Evolutionary conservation across 176 grass and related monocot genomes (phyloP), one percentile per base, ranked within the genome.

Genomic region (Carex kokanica): DNA sequence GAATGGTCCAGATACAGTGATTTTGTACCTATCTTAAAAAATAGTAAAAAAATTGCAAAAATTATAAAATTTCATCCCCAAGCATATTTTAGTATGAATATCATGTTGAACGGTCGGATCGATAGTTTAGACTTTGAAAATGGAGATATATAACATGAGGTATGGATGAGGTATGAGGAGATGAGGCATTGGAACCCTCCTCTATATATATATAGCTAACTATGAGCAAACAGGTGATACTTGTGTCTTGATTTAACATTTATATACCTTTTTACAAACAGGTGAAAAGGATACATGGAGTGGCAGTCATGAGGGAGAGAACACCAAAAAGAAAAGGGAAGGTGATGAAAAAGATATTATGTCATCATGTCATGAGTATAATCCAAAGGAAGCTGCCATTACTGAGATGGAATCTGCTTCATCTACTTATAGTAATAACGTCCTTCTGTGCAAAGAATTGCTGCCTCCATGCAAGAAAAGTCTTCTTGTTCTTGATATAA

Each of bases 401-500:
- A 38, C 38, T 72, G 68, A 72, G 68, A 45, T 38, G 36, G 27
- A 27, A 27, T 0, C 27, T 27, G 27, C 27, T 27, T 27, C 27
- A 27, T 27, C 27, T 27, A 27, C 27, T 27, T 27, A 27, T 27
- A 27, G 27, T 27, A 27, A 27, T 27, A 27, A 27, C 2, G 27
- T 53, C 32, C 61, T 82, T 64, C 79, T 14, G 24, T 52, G 21
- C 70, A 74, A 81, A 60, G 74, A n/a, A 60, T 60, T 83, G 34
- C 80, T 20, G 5, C n/a, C n/a, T n/a, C n/a, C n/a, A 52, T 16
- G 20, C 74, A 87, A 58, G 85, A 98, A 88, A 82, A 98, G 93
- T 3, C 90, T 98, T 78, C 87, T 98, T 84, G 84, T 98, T 60
- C 88, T 98, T 87, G 95, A 98, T 91, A 87, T 98, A 59, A 98